Evolutionary conservation across 352 stramenopile genomes (phyloP).

Genomic region (Globisporangium solare): DNA sequence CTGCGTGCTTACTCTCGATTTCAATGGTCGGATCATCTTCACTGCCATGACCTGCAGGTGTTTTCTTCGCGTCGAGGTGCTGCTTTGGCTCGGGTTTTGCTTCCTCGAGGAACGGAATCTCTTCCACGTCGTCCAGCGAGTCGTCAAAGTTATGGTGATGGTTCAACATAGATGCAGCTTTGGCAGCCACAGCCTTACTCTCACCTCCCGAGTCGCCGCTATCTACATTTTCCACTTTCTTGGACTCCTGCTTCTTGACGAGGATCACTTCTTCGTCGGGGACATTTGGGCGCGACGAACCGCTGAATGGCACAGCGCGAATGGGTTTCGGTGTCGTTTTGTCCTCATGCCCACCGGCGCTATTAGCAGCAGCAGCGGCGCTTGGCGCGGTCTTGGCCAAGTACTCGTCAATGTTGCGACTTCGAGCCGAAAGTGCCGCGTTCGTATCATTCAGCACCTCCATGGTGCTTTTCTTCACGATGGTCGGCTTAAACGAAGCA

Average conservation of each 20-base stretch:
- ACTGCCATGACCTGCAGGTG: conserved; percentile 10
- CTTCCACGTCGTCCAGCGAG: conserved; percentile 73
- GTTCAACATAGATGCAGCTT: conserved; percentile 3
- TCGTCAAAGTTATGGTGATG: conserved; percentile 35
- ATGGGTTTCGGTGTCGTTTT: conserved; percentile 22
- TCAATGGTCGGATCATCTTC: conserved; percentile 55
- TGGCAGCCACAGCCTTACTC: conserved; percentile 2
- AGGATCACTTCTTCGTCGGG: conserved; percentile 68
- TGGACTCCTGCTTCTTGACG: conserved; percentile 57
- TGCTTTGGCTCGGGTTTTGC: conserved; percentile 37
- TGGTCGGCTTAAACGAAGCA: conserved; percentile 13
- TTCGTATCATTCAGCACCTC: conserved; percentile 69
- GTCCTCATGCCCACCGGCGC: neutral
- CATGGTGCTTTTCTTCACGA: conserved; percentile 59
- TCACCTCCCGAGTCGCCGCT: conserved; percentile 2
- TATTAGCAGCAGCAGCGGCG: neutral
- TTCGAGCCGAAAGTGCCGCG: conserved; percentile 27
- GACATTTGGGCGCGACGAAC: conserved; percentile 39
- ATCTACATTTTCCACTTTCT: conserved; percentile 24
- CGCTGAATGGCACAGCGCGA: conserved; percentile 53
- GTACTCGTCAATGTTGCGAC: conserved; percentile 18
- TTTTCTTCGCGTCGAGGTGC: conserved; percentile 9
- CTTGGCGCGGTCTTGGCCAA: neutral
- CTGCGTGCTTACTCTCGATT: conserved; percentile 48
- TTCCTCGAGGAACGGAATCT: conserved; percentile 75